Conservation (phyloP, 352 stramenopile genomes). For the Aphanomyces euteiches region DNA sequence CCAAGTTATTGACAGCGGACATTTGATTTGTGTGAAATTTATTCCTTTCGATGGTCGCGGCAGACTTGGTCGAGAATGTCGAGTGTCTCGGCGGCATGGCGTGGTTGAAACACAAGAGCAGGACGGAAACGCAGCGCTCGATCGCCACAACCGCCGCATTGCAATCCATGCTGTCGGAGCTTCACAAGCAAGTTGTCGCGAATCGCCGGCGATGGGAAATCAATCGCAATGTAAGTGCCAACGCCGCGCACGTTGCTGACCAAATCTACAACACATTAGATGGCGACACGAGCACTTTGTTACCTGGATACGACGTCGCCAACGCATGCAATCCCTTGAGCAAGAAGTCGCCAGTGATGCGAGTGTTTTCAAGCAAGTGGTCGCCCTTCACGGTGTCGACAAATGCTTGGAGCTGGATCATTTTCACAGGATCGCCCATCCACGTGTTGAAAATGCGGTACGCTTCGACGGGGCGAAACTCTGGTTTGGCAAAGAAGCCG, state of each 20-base stretch:
- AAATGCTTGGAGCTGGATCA: slow-evolving; percentile 75
- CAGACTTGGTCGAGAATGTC: slow-evolving; percentile 65
- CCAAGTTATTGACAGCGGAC: no score
- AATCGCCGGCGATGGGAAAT: slow-evolving; percentile 56
- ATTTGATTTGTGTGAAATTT: no score
- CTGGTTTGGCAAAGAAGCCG: slow-evolving; percentile 73
- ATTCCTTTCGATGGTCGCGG: slow-evolving; percentile 8
- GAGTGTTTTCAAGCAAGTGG: slow-evolving; percentile 65
- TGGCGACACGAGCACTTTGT: not conserved
- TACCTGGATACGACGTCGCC: slow-evolving; percentile 44
- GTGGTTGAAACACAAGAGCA: slow-evolving; percentile 70
- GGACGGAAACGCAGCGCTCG: slow-evolving; percentile 73
- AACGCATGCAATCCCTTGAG: slow-evolving; percentile 51
- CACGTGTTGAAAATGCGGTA: slow-evolving; percentile 88
- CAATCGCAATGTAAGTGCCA: slow-evolving; percentile 77
- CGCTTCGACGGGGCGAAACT: slow-evolving; percentile 62
- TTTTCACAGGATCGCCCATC: slow-evolving; percentile 84
- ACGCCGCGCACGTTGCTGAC: slow-evolving; percentile 71
- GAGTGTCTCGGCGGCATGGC: slow-evolving; percentile 68
- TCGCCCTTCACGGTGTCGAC: slow-evolving; percentile 60
- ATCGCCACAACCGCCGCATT: slow-evolving; percentile 60
- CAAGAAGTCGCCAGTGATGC: slow-evolving; percentile 63
- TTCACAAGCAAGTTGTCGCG: slow-evolving; percentile 60
- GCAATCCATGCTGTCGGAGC: slow-evolving; percentile 60
- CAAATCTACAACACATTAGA: slow-evolving; percentile 27